Percentiles rank a stretch among this genome's conserved stretches.
Evolutionary conservation across 257 asterid genomes (phyloP).

Genomic region (Marsdenia floribunda): DNA sequence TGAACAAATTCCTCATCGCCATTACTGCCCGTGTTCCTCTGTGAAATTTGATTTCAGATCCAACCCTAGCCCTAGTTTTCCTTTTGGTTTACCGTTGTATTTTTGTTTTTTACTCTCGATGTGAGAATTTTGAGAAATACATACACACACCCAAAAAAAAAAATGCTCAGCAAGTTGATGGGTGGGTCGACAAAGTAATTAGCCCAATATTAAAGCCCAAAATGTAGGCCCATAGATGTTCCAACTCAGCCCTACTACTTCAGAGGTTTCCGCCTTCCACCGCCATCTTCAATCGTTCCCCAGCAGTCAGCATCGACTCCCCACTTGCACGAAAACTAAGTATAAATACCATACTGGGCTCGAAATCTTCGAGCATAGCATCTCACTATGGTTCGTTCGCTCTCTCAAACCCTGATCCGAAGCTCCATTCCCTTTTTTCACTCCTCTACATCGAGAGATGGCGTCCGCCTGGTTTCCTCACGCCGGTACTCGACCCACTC

Average conservation of each 20-base stretch:
- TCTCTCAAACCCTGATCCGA: constrained; percentile 41
- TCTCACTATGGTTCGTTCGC: constrained; percentile 16
- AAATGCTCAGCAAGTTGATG: background rate
- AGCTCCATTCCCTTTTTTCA: constrained; percentile 8
- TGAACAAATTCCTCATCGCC: constrained; percentile 71
- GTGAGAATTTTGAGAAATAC: background rate
- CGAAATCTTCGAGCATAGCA: too few relatives aligned
- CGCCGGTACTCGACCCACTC: constrained; percentile 11
- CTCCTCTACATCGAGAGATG: background rate
- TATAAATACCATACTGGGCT: background rate
- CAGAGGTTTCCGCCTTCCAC: background rate
- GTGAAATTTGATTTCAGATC: constrained; percentile 15
- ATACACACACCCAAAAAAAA: background rate
- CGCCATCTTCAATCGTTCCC: background rate
- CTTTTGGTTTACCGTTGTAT: background rate
- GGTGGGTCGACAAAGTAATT: background rate
- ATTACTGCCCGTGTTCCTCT: constrained; percentile 12
- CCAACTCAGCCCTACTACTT: constrained; percentile 8
- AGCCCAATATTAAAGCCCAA: background rate
- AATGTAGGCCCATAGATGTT: background rate
- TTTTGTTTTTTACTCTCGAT: background rate
- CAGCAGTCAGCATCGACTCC: background rate
- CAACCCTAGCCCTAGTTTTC: constrained; percentile 19
- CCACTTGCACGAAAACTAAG: background rate
- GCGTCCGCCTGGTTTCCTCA: background rate